Base-by-base conservation (phyloP, 805 yeast species). In the Blastobotrys chiropterorum region DNA sequence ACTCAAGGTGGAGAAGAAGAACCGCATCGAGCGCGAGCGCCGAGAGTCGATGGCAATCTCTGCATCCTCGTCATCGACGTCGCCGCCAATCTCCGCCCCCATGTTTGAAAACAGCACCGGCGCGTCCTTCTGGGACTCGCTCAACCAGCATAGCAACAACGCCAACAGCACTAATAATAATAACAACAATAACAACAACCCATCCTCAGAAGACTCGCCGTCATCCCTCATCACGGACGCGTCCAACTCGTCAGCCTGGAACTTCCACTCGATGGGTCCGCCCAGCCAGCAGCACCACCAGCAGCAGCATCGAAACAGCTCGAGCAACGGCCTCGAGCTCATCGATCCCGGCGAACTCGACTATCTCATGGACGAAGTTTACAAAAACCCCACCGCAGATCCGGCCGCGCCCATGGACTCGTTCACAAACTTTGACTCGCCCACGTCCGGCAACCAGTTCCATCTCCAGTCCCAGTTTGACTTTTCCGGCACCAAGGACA, bases 1-100 rank as follows among this genome's bases (percentile, higher is more conserved):
- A 30, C 44, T 56, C 17, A 59, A 54, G 49, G 53, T 54, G 14
- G 53, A 54, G 38, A 58, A 58, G 49, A 55, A 52, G 47, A 56
- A 61, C 13, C 46, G 50, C 19, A 50, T 48, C 16, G 62, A 61
- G 40, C 56, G 53, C 15, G 45, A 50, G 31, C 59, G 60, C 11
- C 51, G 60, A 14, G 50, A 51, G 46, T 47, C 59, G 6, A 38
- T 56, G 16, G 17, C 55, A 3, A 22, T 34, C 22, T n/a, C 21
- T 14, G 42, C 42, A 15, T 46, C 48, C 15, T 30, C 46, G 19
- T 26, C 7, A 39, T n/a, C 34, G 8, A 26, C 34, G 8, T 26
- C 34, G 5, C 34, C 34, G 8, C 34, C 26, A 20, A 43, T 16
- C 42, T 39, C 42, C 42, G 16, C 19, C 5, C 16, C 19, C 42